Base-by-base conservation (phyloP, 306 rosid genomes). In the Pueraria montana region DNA sequence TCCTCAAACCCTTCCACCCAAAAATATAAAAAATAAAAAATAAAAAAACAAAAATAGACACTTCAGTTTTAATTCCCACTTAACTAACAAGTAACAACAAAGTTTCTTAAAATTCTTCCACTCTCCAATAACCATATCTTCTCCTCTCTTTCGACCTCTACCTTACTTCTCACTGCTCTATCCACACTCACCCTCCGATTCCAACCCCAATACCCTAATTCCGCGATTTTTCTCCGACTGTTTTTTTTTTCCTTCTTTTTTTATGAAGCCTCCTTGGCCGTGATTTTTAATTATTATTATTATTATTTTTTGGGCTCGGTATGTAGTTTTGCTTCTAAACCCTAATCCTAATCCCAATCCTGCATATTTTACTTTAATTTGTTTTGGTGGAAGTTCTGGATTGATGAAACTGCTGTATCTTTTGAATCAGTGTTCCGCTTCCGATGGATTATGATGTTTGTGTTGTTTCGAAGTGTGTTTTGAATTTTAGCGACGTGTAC, bases 251-350 rank as follows among this genome's bases (percentile, higher is more conserved):
- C 9, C 2, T 12, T 40, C 11, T 66, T 68, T 89, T 77, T 64
- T 62, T 63, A 86, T 84, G 94, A 88, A 89, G 83, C 94, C 86
- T 72, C 92, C 87, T 32, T 87, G 81, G 88, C 81, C 58, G 24
- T 84, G 75, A 78, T 87, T 86, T 81, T 34, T 17, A 75, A 79
- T 79, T 84, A 3, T 55, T 48, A 6, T n/a, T 38, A 38, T 8
- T 38, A 38, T 8, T 27, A 1, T 27, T 27, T 71, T 40, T 5
- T 61, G 76, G 42, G 71, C 76, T 80, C 55, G 94, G 95, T 89
- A 84, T 77, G 92, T 84, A 49, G 40, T 75, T 84, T 72, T 65
- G 43, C 77, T 81, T 76, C 76, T 73, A 62, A 90, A 36, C 56
- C 79, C 80, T 80, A n/a, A 24, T 24, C 63, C 78, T 80, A 12